Evolutionary conservation across 805 yeast species (phyloP), one percentile per base, ranked within the genome.

Genomic region (Saccharomycopsis sp.): DNA sequence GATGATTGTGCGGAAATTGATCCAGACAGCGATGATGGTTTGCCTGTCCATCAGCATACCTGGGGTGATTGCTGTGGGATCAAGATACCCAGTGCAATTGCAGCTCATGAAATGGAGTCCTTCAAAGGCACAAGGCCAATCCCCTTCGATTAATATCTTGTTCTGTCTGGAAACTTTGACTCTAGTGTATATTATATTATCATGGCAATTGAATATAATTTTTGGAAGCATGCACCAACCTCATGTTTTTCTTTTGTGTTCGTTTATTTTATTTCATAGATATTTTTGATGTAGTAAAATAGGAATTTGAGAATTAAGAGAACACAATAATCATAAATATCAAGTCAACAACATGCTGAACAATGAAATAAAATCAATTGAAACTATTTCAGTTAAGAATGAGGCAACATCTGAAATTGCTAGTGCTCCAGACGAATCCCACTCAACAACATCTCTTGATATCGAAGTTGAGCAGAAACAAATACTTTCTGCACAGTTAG

Each of bases 61-160:
- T 92, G 95, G 95, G 97, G 95, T 6, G 97, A 92, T 57, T 92
- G 98, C 55, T 92, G 98, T 64, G 98, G 98, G 5, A 92, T 92
- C 38, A 84, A 85, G 55, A 73, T 92, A 2, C 98, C 98, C 0
- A 86, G 96, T 61, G 96, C 96, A 0, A 74, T 87, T 42, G 97
- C 96, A 0, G 98, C 96, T 0, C 71, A 78, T 12, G 78, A 75
- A 47, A 62, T 74, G 60, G 62, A 66, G 39, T 12, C 21, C 18
- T 19, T 33, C 5, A 33, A 17, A n/a, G n/a, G n/a, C n/a, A n/a
- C 15, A 10, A 45, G 36, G 20, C 44, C 42, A 10, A 43, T 46
- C 22, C 49, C 49, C 12, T 46, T 46, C 36, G 49, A 46, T 37
- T 46, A 43, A n/a, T n/a, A n/a, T n/a, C n/a, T n/a, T n/a, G n/a